Conservation (phyloP, 345 rosid genomes). For the Aquilaria sinensis region DNA sequence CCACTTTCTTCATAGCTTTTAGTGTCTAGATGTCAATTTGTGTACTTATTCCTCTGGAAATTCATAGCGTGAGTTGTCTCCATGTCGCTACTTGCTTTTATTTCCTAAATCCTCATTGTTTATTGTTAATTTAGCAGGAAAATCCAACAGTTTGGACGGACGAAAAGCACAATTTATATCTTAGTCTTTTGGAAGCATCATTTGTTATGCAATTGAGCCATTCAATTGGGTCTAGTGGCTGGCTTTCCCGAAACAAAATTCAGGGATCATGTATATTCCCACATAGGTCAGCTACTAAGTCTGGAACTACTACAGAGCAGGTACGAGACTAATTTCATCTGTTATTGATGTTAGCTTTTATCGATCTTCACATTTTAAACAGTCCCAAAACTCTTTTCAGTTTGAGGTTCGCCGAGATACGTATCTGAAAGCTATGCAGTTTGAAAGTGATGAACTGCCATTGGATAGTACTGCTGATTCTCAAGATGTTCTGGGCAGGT, state of each 20-base stretch:
- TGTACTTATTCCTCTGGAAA: not conserved
- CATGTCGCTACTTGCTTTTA: not conserved
- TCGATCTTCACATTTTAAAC: not conserved
- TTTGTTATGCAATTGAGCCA: slow-evolving; percentile 49
- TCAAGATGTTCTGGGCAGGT: slow-evolving; percentile 12
- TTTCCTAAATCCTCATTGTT: not conserved
- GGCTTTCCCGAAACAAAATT: slow-evolving; percentile 11
- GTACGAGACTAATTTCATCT: slow-evolving; percentile 22
- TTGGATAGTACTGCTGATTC: slow-evolving; percentile 30
- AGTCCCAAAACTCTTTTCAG: slow-evolving; percentile 18
- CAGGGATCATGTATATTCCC: slow-evolving; percentile 16
- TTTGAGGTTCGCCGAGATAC: slow-evolving; percentile 33
- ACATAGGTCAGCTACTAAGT: slow-evolving; percentile 16
- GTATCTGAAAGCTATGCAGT: slow-evolving; percentile 27
- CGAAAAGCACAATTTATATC: slow-evolving; percentile 54
- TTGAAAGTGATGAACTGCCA: slow-evolving; percentile 22
- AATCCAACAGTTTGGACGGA: slow-evolving; percentile 46
- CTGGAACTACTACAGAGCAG: slow-evolving; percentile 27
- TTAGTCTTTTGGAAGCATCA: slow-evolving; percentile 46
- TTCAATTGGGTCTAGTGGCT: slow-evolving; percentile 17
- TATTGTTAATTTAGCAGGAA: slow-evolving; percentile 23
- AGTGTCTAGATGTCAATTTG: not conserved
- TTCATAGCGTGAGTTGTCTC: not conserved
- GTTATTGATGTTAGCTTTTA: not conserved
- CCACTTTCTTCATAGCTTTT: not conserved